Percentiles rank a stretch among this genome's conserved stretches.
These are phyloP conservation scores for Lactifluus pinguis DNA, from an alignment of 768 basidiomycete species.

Conservation along the genomic window DNA sequence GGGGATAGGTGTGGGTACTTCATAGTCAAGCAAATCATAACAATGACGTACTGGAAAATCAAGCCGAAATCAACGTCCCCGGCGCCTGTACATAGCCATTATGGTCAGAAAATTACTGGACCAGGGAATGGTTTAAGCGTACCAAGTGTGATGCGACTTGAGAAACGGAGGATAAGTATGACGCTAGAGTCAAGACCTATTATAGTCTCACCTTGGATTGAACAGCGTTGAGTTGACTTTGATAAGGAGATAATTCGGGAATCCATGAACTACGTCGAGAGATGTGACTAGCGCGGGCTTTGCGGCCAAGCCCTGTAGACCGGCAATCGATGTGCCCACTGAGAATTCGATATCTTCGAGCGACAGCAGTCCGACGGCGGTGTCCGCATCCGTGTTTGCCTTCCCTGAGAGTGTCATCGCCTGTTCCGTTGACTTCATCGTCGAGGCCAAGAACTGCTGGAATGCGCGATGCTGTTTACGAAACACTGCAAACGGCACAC, in stretches of 20 bases:
- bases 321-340: conserved; percentile 48
- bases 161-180: not conserved
- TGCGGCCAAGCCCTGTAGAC: conserved; percentile 54
- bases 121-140: not conserved
- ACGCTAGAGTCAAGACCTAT: not conserved
- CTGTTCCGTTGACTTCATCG: conserved; percentile 39
- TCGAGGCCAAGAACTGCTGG: conserved; percentile 51
- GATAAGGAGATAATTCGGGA: conserved; percentile 57
- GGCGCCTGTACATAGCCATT: conserved; percentile 31
- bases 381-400: conserved; percentile 45
- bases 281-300: conserved; percentile 46
- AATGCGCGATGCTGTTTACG: conserved; percentile 42
- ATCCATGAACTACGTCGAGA: conserved; percentile 62
- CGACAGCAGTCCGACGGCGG: conserved; percentile 55
- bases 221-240: conserved; percentile 50
- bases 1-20: not conserved
- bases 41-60: conserved; percentile 40
- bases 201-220: conserved; percentile 47
- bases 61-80: conserved; percentile 57
- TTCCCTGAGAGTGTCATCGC: conserved; percentile 45
- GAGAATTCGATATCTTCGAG: conserved; percentile 50
- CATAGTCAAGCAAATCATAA: not conserved
- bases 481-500: conserved; percentile 53
- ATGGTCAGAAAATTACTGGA: conserved; percentile 20
- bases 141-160: conserved; percentile 34